These are phyloP conservation scores for Fonsecaea multimorphosa DNA, from an alignment of 2,329 filamentous ascomycete species.

Conservation along the genomic window DNA sequence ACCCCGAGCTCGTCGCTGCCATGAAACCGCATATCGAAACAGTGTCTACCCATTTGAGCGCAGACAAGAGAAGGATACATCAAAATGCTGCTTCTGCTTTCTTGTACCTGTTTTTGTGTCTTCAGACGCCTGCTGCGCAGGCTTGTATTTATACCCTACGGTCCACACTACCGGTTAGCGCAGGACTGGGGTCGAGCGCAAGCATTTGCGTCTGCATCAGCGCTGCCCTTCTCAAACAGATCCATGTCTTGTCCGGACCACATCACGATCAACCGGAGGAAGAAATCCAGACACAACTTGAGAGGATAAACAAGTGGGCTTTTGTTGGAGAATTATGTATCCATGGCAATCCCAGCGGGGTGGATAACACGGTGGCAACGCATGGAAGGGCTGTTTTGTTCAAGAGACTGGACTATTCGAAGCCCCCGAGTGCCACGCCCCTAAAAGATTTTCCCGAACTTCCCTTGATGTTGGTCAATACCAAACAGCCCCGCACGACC, in stretches of 20 bases:
- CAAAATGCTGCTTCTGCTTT: conserved; percentile 81
- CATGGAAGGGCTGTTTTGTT: conserved; percentile 95
- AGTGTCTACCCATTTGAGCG: conserved; percentile 70
- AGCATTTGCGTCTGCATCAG: conserved; percentile 90
- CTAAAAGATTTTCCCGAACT: conserved; percentile 90
- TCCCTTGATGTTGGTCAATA: conserved; percentile 87
- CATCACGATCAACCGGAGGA: conserved; percentile 88
- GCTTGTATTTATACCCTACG: conserved; percentile 88
- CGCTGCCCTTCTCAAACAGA: conserved; percentile 82
- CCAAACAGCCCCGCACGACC: conserved; percentile 84
- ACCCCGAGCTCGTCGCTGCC: conserved; percentile 78
- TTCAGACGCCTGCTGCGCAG: conserved; percentile 78
- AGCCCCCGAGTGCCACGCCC: conserved; percentile 76
- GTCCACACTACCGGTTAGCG: conserved; percentile 90
- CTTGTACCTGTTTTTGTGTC: conserved; percentile 88
- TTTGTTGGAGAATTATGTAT: conserved; percentile 98
- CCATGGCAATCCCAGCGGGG: conserved; percentile 93
- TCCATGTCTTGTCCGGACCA: conserved; percentile 84
- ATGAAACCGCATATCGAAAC: conserved; percentile 77
- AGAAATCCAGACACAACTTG: conserved; percentile 87
- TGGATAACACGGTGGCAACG: conserved; percentile 94
- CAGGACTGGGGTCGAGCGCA: conserved; percentile 90
- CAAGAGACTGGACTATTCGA: conserved; percentile 76
- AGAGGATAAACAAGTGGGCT: conserved; percentile 96
- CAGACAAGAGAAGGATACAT: conserved; percentile 81